Evolutionary conservation across 768 basidiomycete species (phyloP).

Genomic region (Cantharellus cinnabarinus): DNA sequence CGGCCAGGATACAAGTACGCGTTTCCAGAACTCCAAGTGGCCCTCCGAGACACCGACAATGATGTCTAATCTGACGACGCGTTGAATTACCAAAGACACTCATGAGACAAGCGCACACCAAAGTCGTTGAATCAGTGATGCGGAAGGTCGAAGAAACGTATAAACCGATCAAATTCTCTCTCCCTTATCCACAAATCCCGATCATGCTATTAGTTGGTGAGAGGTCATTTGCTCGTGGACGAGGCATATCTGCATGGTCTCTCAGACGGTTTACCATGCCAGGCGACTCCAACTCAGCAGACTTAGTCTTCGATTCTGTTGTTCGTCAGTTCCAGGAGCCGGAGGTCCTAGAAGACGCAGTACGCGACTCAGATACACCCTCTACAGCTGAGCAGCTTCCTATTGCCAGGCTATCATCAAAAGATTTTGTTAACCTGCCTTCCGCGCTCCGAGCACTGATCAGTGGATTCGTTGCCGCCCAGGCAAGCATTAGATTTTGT

Average conservation of each 20-base stretch:
- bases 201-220: not conserved
- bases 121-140: not conserved
- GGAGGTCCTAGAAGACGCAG: not conserved
- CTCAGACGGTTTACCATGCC: not conserved
- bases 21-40: not conserved
- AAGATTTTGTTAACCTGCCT: not conserved
- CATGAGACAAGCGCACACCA: not conserved
- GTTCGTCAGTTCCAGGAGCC: not conserved
- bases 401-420: not conserved
- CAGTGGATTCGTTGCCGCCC: not conserved
- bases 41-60: not conserved
- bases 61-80: no score
- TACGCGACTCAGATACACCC: no score
- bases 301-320: not conserved
- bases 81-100: not conserved
- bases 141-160: not conserved
- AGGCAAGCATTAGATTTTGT: not conserved
- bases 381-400: not conserved
- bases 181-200: not conserved
- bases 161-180: not conserved
- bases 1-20: not conserved
- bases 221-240: not conserved
- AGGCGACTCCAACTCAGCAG: not conserved
- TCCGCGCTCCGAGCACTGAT: not conserved
- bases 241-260: not conserved